Evolutionary conservation across 2,329 filamentous ascomycete genomes (phyloP).

Genomic region (Aspergillus piperis): DNA sequence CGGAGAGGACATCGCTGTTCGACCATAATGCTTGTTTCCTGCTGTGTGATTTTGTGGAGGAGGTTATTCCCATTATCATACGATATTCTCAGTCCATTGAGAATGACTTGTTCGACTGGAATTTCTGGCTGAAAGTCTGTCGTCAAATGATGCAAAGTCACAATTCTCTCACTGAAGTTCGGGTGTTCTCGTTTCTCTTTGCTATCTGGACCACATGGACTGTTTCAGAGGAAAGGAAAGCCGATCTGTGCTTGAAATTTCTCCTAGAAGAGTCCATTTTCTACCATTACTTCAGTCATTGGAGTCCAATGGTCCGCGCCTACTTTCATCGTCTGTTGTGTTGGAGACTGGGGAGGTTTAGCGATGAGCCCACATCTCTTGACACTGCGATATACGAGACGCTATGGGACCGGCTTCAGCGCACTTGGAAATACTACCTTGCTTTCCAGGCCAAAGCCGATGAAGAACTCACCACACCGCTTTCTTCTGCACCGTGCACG

Average conservation of each 20-base stretch:
- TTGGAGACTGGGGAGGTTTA: slow-evolving; percentile 81
- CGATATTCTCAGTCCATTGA: slow-evolving; percentile 57
- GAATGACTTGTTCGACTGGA: slow-evolving; percentile 57
- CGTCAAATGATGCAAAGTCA: slow-evolving; percentile 77
- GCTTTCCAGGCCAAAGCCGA: slow-evolving; percentile 71
- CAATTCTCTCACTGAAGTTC: slow-evolving; percentile 87
- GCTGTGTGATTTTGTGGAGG: slow-evolving; percentile 88
- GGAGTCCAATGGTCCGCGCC: slow-evolving; percentile 92
- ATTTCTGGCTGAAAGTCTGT: slow-evolving; percentile 82
- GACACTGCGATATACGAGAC: slow-evolving; percentile 73
- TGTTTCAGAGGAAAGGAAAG: slow-evolving; percentile 66
- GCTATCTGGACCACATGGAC: slow-evolving; percentile 74
- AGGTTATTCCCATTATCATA: slow-evolving; percentile 68
- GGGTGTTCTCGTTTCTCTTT: slow-evolving; percentile 79
- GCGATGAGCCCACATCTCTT: slow-evolving; percentile 63
- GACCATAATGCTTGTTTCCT: slow-evolving; percentile 84
- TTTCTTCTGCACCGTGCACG: slow-evolving; percentile 78
- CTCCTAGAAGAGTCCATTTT: slow-evolving; percentile 74
- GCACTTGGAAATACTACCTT: slow-evolving; percentile 77
- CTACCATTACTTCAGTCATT: slow-evolving; percentile 82
- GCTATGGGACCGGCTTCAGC: slow-evolving; percentile 68
- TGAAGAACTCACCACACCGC: slow-evolving; percentile 55
- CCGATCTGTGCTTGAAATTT: slow-evolving; percentile 70
- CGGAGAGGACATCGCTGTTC: slow-evolving; percentile 74
- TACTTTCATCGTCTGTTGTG: slow-evolving; percentile 90